These are phyloP conservation scores for Setomelanomma holmii DNA, from an alignment of 2,329 filamentous ascomycete species.

Conservation along the genomic window DNA sequence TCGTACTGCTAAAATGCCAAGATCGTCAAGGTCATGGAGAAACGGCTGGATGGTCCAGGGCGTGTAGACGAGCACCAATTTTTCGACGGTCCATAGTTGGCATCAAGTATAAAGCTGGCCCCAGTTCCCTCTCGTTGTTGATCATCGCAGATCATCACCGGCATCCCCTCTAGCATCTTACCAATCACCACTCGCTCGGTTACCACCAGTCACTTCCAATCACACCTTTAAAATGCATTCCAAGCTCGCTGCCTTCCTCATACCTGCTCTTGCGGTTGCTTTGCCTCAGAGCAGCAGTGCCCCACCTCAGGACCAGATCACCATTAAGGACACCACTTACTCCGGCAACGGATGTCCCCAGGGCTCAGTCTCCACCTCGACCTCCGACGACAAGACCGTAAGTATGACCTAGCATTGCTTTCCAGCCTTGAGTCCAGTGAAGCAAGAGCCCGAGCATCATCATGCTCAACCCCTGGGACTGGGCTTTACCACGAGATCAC, in stretches of 20 bases:
- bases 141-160: conserved; percentile 39
- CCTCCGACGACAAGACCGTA: conserved; percentile 43
- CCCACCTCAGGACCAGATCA: conserved; percentile 34
- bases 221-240: conserved; percentile 34
- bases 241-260: conserved; percentile 36
- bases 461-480: conserved; percentile 5
- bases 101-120: conserved; percentile 34
- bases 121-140: conserved; percentile 14
- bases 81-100: not conserved
- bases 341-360: conserved; percentile 46
- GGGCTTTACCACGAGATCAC: not conserved
- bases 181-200: conserved; percentile 6
- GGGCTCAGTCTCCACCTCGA: conserved; percentile 41
- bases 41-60: conserved; percentile 22
- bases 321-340: conserved; percentile 39
- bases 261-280: conserved; percentile 38
- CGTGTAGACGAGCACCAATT: conserved; percentile 1
- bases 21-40: conserved; percentile 10
- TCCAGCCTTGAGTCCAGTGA: conserved; percentile 1
- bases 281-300: conserved; percentile 24
- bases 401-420: conserved; percentile 7
- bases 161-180: conserved; percentile 24
- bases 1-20: conserved; percentile 21
- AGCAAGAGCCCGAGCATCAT: conserved; percentile 1
- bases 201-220: conserved; percentile 4